These are phyloP conservation scores for Beverwykella pulmonaria DNA, from an alignment of 495 filamentous ascomycete genomes.

Conservation along the genomic window DNA sequence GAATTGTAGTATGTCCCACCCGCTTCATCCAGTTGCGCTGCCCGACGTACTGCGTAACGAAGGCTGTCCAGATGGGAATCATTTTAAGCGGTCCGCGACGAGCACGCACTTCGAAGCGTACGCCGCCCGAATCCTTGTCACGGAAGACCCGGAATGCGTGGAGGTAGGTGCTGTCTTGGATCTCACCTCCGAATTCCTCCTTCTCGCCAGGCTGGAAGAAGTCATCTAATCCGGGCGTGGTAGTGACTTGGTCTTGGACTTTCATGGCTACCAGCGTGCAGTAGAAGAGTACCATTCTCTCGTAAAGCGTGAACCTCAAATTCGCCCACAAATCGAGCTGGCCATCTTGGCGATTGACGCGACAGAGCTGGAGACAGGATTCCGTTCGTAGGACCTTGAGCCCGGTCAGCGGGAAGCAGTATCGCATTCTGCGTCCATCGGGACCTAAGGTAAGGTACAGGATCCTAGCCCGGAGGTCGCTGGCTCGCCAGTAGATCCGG, in stretches of 20 bases:
- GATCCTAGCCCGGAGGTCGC: slow-evolving; percentile 61
- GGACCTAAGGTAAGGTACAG: slow-evolving; percentile 54
- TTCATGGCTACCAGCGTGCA: slow-evolving; percentile 76
- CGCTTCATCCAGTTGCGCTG: slow-evolving; percentile 35
- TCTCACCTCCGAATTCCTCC: slow-evolving; percentile 69
- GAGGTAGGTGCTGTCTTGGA: slow-evolving; percentile 68
- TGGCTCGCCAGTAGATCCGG: slow-evolving; percentile 57
- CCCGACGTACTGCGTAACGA: slow-evolving; percentile 44
- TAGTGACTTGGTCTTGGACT: slow-evolving; percentile 61
- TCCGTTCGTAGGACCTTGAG: slow-evolving; percentile 58
- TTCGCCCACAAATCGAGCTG: slow-evolving; percentile 58
- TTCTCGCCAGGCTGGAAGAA: slow-evolving; percentile 65
- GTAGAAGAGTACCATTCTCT: slow-evolving; percentile 78
- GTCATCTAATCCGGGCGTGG: slow-evolving; percentile 58
- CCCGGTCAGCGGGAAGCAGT: slow-evolving; percentile 55
- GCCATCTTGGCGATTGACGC: slow-evolving; percentile 49
- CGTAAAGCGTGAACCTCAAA: slow-evolving; percentile 61
- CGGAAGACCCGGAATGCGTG: slow-evolving; percentile 74
- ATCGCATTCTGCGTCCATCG: slow-evolving; percentile 46
- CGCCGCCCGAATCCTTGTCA: slow-evolving; percentile 64
- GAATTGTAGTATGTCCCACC: slow-evolving; percentile 27
- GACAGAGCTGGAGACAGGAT: slow-evolving; percentile 59
- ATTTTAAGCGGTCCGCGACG: slow-evolving; percentile 40
- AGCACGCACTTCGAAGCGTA: slow-evolving; percentile 57
- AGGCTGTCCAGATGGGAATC: slow-evolving; percentile 49